These are phyloP conservation scores for Physcomitrium patens DNA, from an alignment of 225 moss, liverwort and hornwort species.

Conservation along the genomic window DNA sequence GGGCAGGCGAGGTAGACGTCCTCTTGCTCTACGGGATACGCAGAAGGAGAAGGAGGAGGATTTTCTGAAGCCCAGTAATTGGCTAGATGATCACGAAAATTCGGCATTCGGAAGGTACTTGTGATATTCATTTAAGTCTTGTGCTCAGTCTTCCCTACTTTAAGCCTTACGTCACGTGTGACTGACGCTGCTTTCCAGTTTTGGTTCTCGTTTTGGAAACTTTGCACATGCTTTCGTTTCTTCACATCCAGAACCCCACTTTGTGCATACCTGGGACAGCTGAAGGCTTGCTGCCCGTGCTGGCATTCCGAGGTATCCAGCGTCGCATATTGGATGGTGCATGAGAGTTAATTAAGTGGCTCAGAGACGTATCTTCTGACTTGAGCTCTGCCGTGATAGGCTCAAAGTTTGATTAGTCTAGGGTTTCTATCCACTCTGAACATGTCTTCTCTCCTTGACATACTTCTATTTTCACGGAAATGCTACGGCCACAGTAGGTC, in stretches of 20 bases:
- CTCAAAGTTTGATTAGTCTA: not conserved
- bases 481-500: not conserved
- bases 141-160: not conserved
- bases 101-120: conserved; percentile 48
- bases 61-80: conserved; percentile 51
- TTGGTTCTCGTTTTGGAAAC: conserved; percentile 13
- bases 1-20: conserved; percentile 46
- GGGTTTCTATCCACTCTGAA: not conserved
- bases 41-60: conserved; percentile 50
- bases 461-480: not conserved
- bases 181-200: not conserved
- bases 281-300: not conserved
- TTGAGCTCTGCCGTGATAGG: not conserved
- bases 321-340: not conserved
- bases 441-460: conserved; percentile 5
- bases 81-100: conserved; percentile 50
- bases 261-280: not conserved
- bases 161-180: too few relatives aligned
- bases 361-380: not conserved
- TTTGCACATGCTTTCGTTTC: not conserved
- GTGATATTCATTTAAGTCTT: conserved; percentile 5
- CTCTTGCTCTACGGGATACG: conserved; percentile 37
- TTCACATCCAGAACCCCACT: not conserved
- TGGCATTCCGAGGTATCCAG: not conserved
- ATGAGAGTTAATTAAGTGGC: not conserved